A percentile compares a stretch with the other conserved stretches of the same genome.
These are phyloP conservation scores for Calendula officinalis DNA, from an alignment of 129 eudicot species.

Conservation along the genomic window DNA sequence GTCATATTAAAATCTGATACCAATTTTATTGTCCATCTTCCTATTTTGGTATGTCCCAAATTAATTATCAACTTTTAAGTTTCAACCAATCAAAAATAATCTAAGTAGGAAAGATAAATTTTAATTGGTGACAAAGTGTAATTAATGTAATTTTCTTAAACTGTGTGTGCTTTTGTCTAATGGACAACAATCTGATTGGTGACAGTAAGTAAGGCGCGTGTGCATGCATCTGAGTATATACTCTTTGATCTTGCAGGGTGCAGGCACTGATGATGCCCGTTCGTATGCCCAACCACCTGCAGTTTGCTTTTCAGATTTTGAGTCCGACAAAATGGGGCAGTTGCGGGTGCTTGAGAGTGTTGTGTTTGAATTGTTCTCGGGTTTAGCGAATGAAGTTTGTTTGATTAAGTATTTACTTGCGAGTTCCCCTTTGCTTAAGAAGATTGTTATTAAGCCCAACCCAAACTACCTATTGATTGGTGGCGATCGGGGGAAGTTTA, in stretches of 20 bases:
- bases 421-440: conserved; percentile 9
- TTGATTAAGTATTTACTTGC: conserved; percentile 12
- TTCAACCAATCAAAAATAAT: too few relatives aligned
- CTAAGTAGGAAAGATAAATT: too few relatives aligned
- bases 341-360: neutral
- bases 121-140: too few relatives aligned
- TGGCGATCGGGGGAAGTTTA: neutral
- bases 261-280: neutral
- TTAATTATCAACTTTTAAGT: too few relatives aligned
- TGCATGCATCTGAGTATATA: neutral
- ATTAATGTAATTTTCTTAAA: neutral
- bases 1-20: neutral
- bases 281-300: neutral
- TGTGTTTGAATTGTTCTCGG: neutral
- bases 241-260: neutral
- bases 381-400: conserved; percentile 2
- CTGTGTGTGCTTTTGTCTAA: too few relatives aligned
- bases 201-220: too few relatives aligned
- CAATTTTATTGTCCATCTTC: too few relatives aligned
- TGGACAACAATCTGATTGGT: neutral
- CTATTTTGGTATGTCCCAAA: too few relatives aligned
- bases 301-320: neutral
- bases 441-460: neutral
- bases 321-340: neutral
- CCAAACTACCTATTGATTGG: neutral